phyloP scores from a whole-genome alignment of 1,139 yeast species.

The Geotrichum macrosporum region DNA sequence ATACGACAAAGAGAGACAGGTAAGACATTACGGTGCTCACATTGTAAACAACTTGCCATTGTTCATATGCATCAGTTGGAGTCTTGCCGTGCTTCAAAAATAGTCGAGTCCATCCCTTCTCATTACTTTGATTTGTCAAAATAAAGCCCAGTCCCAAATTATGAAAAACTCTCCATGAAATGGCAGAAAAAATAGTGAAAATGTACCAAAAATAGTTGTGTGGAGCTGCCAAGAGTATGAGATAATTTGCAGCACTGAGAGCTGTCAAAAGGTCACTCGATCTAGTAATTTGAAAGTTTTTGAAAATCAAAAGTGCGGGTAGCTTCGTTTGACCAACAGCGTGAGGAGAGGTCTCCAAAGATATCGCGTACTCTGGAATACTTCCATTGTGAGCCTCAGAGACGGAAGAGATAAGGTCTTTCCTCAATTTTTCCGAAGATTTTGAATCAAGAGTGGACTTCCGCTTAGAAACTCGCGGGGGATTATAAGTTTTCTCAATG shows the following conservation, averaged over 20 bases:
- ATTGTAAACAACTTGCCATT: slow-evolving; percentile 74
- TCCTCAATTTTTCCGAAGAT: slow-evolving; percentile 13
- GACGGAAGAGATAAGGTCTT: slow-evolving; percentile 3
- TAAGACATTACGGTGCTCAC: slow-evolving; percentile 44
- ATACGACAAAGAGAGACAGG: slow-evolving; percentile 37
- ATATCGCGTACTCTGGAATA: slow-evolving; percentile 1
- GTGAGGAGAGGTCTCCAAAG: slow-evolving; percentile 9
- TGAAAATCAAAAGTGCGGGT: slow-evolving; percentile 56
- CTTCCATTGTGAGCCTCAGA: slow-evolving; percentile 10
- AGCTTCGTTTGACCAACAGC: slow-evolving; percentile 20
- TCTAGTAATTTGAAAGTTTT: slow-evolving; percentile 61
- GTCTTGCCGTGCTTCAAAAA: slow-evolving; percentile 65
- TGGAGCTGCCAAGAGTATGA: slow-evolving; percentile 48
- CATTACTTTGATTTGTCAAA: slow-evolving; percentile 57
- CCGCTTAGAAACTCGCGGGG: slow-evolving; percentile 34
- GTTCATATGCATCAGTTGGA: slow-evolving; percentile 63
- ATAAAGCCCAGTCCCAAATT: slow-evolving; percentile 51
- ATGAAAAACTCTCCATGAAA: slow-evolving; percentile 51
- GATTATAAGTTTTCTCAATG: slow-evolving; percentile 68
- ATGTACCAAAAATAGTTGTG: slow-evolving; percentile 31
- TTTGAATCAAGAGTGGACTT: slow-evolving; percentile 20
- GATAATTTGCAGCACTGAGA: slow-evolving; percentile 44
- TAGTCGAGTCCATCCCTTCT: slow-evolving; percentile 62
- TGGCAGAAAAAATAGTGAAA: slow-evolving; percentile 47
- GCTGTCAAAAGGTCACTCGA: slow-evolving; percentile 60